phyloP scores from a whole-genome alignment of 1,284 basidiomycete species.

The Ustilago shanxiensis region DNA sequence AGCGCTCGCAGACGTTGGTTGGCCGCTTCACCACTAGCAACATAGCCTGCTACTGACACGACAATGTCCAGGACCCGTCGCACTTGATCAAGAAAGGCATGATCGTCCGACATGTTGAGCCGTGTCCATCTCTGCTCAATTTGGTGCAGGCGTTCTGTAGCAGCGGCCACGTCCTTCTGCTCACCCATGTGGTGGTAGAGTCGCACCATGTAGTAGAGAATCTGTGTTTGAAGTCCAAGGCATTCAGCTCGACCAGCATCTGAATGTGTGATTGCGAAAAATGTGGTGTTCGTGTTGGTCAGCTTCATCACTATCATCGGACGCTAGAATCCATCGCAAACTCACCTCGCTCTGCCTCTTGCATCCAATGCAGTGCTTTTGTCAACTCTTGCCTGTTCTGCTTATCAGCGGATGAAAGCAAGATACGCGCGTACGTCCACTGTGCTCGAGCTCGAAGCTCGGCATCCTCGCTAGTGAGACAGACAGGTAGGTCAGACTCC shows the following conservation, averaged over 20 bases:
- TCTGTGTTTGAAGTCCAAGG: conserved; percentile 36
- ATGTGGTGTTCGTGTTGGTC: background rate
- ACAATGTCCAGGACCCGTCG: conserved; percentile 35
- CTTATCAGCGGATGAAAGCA: conserved; percentile 38
- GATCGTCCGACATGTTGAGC: conserved; percentile 14
- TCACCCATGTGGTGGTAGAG: conserved; percentile 43
- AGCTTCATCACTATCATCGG: background rate
- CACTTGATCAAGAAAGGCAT: conserved; percentile 19
- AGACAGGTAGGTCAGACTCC: conserved; percentile 34
- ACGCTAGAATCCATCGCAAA: background rate
- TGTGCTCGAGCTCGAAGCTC: conserved; percentile 35
- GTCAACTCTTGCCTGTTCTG: conserved; percentile 15
- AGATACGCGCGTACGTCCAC: conserved; percentile 43
- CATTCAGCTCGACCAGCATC: conserved; percentile 37
- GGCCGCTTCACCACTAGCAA: conserved; percentile 42
- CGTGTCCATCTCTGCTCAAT: conserved; percentile 30
- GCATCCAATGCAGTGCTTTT: conserved; percentile 30
- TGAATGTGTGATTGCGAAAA: background rate
- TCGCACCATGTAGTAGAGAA: conserved; percentile 52
- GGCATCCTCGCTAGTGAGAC: conserved; percentile 29
- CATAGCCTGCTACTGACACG: conserved; percentile 38
- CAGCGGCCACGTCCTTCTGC: background rate
- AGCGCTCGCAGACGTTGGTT: conserved; percentile 4
- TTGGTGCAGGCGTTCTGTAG: conserved; percentile 12
- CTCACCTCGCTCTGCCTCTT: conserved; percentile 38